phyloP scores from a whole-genome alignment of 495 filamentous ascomycete genomes.

The Neurospora discreta region DNA sequence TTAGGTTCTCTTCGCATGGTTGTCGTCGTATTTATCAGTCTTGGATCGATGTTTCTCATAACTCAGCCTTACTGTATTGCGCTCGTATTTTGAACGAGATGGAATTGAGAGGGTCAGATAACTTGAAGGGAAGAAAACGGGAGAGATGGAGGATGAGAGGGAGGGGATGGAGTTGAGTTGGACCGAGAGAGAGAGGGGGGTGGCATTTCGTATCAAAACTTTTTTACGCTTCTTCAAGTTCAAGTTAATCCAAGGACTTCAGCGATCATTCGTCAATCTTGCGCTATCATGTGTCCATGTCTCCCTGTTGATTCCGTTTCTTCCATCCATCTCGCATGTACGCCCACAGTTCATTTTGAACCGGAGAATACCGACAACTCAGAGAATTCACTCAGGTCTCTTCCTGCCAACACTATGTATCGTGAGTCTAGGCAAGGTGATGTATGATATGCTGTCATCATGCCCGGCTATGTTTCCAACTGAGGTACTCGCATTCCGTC shows the following conservation, averaged over 20 bases:
- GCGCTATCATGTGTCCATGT: background rate
- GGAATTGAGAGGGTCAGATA: background rate
- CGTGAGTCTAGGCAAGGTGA: too few species aligned
- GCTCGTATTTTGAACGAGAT: background rate
- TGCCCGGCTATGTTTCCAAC: too few species aligned
- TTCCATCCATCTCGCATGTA: background rate
- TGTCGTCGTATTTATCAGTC: background rate
- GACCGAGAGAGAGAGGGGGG: background rate
- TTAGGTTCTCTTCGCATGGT: background rate
- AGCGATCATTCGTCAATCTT: background rate
- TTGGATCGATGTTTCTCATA: background rate
- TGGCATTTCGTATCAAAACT: background rate
- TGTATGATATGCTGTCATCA: too few species aligned
- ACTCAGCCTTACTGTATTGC: background rate
- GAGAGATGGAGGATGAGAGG: background rate
- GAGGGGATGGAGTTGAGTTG: background rate
- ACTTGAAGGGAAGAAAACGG: background rate
- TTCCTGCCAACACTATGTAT: too few species aligned
- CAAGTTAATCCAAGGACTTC: background rate
- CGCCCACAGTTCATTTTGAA: background rate
- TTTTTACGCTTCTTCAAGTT: background rate
- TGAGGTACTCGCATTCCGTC: too few species aligned
- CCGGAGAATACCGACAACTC: too few species aligned
- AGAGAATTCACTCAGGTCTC: too few species aligned
- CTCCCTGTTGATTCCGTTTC: background rate